Percentiles rank a stretch among this genome's conserved stretches.
Conservation (phyloP, 225 moss, liverwort and hornwort species). For the Bryum argenteum region DNA sequence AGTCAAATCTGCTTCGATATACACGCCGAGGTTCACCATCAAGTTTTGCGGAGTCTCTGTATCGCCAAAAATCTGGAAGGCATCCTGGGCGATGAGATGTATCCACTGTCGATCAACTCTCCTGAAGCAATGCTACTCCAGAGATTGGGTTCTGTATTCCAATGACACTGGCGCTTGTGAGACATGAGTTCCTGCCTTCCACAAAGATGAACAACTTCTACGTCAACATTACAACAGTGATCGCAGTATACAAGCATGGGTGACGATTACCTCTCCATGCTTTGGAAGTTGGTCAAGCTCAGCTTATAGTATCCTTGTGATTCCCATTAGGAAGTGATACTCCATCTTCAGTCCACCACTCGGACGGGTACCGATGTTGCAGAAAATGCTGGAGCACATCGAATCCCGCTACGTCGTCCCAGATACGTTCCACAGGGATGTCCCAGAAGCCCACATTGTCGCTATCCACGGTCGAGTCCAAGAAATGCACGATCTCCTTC, state of each 20-base stretch:
- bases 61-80: conserved; percentile 11
- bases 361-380: conserved; percentile 64
- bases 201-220: not conserved
- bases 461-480: conserved; percentile 65
- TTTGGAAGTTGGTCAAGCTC: conserved; percentile 11
- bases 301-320: conserved; percentile 27
- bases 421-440: conserved; percentile 69
- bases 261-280: conserved; percentile 26
- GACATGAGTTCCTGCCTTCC: not conserved
- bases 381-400: conserved; percentile 79
- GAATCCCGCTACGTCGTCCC: conserved; percentile 78
- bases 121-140: conserved; percentile 13
- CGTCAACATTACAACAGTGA: not conserved
- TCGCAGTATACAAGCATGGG: not conserved
- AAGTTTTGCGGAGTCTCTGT: conserved; percentile 16
- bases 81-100: conserved; percentile 22
- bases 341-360: conserved; percentile 74
- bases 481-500: conserved; percentile 62
- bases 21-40: conserved; percentile 23
- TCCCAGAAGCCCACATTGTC: conserved; percentile 88
- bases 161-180: conserved; percentile 18
- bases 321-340: conserved; percentile 22
- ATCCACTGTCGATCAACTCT: conserved; percentile 9
- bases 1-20: conserved; percentile 28
- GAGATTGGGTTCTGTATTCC: conserved; percentile 22